phyloP scores from a whole-genome alignment of 306 rosid species.

The Hippophae gyantsensis region DNA sequence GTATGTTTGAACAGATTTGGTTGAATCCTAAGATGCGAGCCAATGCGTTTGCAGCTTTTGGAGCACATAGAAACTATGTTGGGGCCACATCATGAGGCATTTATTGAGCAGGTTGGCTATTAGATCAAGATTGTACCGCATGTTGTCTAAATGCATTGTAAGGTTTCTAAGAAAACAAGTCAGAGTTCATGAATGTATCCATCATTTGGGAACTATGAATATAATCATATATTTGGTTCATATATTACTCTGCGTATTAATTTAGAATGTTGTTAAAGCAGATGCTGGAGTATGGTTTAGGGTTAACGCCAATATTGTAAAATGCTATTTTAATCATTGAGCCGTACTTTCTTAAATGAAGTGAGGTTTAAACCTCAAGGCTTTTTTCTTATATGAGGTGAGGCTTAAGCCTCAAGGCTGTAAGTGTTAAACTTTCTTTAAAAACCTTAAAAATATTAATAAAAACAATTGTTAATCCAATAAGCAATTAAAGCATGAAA shows the following conservation, averaged over 20 bases:
- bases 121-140: constrained; percentile 1
- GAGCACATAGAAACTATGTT: constrained; percentile 67
- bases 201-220: background rate
- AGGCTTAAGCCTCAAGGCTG: too few species aligned
- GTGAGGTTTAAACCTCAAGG: too few species aligned
- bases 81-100: constrained; percentile 51
- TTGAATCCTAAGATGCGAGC: constrained; percentile 70
- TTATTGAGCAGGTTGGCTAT: constrained; percentile 77
- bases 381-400: too few species aligned
- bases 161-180: background rate
- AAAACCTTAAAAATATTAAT: too few species aligned
- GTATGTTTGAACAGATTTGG: constrained; percentile 40
- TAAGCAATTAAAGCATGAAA: too few species aligned
- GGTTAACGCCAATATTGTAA: too few species aligned
- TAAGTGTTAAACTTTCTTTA: too few species aligned
- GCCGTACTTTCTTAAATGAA: too few species aligned
- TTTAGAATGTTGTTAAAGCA: background rate
- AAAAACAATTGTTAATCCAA: too few species aligned
- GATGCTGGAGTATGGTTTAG: too few species aligned
- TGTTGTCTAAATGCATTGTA: background rate
- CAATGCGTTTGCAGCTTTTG: constrained; percentile 86
- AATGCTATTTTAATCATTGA: too few species aligned
- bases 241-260: background rate
- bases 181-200: background rate
- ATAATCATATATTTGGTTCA: background rate